Conservation (phyloP, 805 yeast genomes). For the Nakazawaea populi region DNA sequence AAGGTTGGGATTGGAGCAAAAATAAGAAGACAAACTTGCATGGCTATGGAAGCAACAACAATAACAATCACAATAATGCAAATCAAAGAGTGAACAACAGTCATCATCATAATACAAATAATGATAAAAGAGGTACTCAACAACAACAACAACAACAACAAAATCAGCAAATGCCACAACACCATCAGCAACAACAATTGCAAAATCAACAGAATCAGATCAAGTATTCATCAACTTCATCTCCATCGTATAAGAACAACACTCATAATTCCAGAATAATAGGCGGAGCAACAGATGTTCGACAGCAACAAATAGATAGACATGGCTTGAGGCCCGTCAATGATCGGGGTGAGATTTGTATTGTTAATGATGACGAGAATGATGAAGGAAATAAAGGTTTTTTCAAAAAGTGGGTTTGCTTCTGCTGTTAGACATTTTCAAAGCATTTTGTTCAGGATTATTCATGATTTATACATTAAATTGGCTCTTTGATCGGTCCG, state of each 20-base stretch:
- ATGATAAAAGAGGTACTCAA: conserved; percentile 1
- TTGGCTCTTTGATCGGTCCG: too few relatives aligned
- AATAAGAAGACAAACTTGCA: conserved; percentile 76
- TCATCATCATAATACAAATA: conserved; percentile 8
- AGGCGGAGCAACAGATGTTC: neutral
- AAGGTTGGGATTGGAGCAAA: conserved; percentile 74
- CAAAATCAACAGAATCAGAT: conserved; percentile 13
- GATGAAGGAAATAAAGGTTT: conserved; percentile 15
- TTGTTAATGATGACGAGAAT: conserved; percentile 10
- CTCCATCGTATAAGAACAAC: conserved; percentile 1
- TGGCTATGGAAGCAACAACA: conserved; percentile 54
- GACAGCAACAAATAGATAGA: conserved; percentile 10
- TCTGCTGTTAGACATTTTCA: conserved; percentile 13
- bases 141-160: conserved; percentile 14
- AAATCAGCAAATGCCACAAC: conserved; percentile 13
- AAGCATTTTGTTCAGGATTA: too few relatives aligned
- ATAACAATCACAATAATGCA: conserved; percentile 16
- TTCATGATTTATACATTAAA: too few relatives aligned
- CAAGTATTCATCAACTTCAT: conserved; percentile 10
- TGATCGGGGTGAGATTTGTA: conserved; percentile 13
- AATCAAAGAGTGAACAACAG: conserved; percentile 13
- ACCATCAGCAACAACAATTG: conserved; percentile 19
- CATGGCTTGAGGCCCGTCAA: conserved; percentile 12
- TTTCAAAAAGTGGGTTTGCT: conserved; percentile 17
- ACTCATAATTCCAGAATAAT: conserved; percentile 3